phyloP scores from a whole-genome alignment of 176 grass and related monocot genomes.

The Musa beccarii region DNA sequence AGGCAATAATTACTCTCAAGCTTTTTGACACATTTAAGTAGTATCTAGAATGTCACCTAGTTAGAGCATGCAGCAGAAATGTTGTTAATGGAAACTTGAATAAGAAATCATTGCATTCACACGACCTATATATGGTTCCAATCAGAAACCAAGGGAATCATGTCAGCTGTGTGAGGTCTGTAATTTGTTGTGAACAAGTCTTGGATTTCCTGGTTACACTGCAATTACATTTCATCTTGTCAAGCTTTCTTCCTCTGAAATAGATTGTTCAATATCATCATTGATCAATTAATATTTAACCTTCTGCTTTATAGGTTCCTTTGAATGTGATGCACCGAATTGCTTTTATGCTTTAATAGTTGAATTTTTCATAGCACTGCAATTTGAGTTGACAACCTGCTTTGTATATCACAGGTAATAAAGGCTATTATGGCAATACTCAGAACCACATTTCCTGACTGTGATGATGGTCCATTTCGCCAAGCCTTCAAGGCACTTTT shows the following conservation, averaged over 20 bases:
- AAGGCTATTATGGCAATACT: constrained; percentile 89
- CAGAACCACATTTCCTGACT: constrained; percentile 57
- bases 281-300: not conserved
- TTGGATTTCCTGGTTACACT: not conserved
- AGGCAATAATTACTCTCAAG: too few species aligned
- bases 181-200: not conserved
- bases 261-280: not conserved
- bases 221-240: not conserved
- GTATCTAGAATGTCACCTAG: too few species aligned
- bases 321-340: not conserved
- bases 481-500: constrained; percentile 84
- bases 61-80: too few species aligned
- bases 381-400: not conserved
- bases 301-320: not conserved
- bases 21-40: too few species aligned
- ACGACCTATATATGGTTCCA: too few species aligned
- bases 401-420: constrained; percentile 44
- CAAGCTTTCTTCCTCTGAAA: not conserved
- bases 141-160: too few species aligned
- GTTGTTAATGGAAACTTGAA: too few species aligned
- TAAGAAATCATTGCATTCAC: too few species aligned
- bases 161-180: too few species aligned
- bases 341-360: not conserved
- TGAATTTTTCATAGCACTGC: not conserved
- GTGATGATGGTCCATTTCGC: constrained; percentile 64